Conservation (phyloP, 768 basidiomycete genomes). For the Suillus variegatus region DNA sequence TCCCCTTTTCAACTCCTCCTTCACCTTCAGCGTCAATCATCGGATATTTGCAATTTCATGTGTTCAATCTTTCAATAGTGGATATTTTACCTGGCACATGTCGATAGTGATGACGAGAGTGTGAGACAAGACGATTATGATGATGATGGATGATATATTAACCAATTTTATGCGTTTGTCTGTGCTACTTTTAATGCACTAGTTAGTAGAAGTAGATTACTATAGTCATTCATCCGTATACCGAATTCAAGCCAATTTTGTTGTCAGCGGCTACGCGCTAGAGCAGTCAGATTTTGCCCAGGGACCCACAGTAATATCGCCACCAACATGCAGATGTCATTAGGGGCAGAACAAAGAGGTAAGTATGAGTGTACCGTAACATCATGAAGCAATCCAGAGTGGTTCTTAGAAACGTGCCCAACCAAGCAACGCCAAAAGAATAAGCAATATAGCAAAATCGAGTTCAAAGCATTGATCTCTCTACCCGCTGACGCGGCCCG, state of each 20-base stretch:
- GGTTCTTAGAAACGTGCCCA: not conserved
- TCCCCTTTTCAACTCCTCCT: not conserved
- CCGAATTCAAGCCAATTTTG: not conserved
- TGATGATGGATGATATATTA: slow-evolving; percentile 6
- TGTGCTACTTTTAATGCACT: slow-evolving; percentile 2
- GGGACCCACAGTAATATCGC: not conserved
- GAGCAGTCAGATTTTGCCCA: not conserved
- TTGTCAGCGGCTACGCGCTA: not conserved
- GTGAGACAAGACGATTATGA: not conserved
- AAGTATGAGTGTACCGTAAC: not conserved
- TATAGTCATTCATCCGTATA: slow-evolving; percentile 4
- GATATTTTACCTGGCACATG: slow-evolving; percentile 1
- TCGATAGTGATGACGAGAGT: slow-evolving; percentile 2
- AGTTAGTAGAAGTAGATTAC: slow-evolving; percentile 9
- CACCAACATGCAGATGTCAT: not conserved
- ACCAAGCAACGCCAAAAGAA: not conserved
- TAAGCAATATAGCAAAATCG: not conserved
- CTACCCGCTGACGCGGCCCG: not conserved
- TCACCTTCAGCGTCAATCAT: not conserved
- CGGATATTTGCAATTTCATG: not conserved
- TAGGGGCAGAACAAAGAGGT: not conserved
- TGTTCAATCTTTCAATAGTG: not conserved
- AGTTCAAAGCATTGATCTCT: not conserved
- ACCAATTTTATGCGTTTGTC: not conserved
- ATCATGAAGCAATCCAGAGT: slow-evolving; percentile 5